Percentiles rank a stretch among this genome's conserved stretches.
Conservation (phyloP, 768 basidiomycete genomes). For the Cubamyces sp. region DNA sequence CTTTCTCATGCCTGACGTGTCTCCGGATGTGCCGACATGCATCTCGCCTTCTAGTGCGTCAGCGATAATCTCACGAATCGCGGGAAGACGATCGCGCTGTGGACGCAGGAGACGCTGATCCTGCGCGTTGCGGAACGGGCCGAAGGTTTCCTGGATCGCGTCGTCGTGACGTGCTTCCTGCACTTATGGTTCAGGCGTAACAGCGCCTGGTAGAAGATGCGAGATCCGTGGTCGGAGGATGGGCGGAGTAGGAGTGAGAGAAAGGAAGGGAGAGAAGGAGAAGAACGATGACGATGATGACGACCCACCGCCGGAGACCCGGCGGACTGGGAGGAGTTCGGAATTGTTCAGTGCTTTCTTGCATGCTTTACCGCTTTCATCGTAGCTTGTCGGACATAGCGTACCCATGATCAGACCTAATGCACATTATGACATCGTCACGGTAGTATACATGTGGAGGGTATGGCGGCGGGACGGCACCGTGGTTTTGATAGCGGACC, state of each 20-base stretch:
- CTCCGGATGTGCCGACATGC: neutral
- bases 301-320: neutral
- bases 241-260: neutral
- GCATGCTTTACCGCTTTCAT: slow-evolving; percentile 21
- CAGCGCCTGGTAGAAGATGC: slow-evolving; percentile 43
- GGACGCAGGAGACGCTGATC: slow-evolving; percentile 44
- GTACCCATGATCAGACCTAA: slow-evolving; percentile 24
- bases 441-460: slow-evolving; percentile 19
- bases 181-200: slow-evolving; percentile 53
- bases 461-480: slow-evolving; percentile 11
- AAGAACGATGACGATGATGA: neutral
- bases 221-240: slow-evolving; percentile 1
- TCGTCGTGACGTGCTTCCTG: slow-evolving; percentile 57
- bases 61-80: slow-evolving; percentile 46
- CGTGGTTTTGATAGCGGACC: slow-evolving; percentile 9
- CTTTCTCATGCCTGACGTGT: neutral
- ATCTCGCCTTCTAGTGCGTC: slow-evolving; percentile 43
- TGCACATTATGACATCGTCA: slow-evolving; percentile 23
- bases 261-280: slow-evolving; percentile 1
- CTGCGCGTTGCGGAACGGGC: slow-evolving; percentile 47
- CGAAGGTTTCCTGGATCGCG: slow-evolving; percentile 48
- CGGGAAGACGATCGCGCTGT: slow-evolving; percentile 50
- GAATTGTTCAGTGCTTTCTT: slow-evolving; percentile 13
- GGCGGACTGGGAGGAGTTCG: slow-evolving; percentile 1
- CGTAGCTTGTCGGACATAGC: slow-evolving; percentile 15